Conservation (phyloP, 352 stramenopile species). For the Phytophthora citricola region DNA sequence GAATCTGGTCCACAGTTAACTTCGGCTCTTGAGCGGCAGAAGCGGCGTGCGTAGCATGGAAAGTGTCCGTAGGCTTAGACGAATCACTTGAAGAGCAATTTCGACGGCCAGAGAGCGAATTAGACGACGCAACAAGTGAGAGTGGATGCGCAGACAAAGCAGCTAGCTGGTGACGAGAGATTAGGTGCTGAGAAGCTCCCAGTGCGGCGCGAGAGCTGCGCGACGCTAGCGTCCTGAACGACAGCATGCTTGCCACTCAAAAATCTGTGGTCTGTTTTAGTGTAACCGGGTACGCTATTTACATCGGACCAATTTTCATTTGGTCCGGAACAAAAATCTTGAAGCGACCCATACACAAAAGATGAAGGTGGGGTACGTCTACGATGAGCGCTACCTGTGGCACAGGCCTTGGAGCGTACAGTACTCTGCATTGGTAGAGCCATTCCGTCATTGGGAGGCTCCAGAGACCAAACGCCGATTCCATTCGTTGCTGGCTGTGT, state of each 20-base stretch:
- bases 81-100: conserved; percentile 29
- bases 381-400: conserved; percentile 85
- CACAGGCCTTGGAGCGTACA: conserved; percentile 64
- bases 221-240: conserved; percentile 16
- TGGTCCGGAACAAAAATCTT: conserved; percentile 4
- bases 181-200: not conserved
- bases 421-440: conserved; percentile 60
- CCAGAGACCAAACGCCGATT: conserved; percentile 84
- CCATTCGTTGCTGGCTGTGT: conserved; percentile 80
- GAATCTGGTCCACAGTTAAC: conserved; percentile 63
- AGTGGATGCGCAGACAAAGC: conserved; percentile 10
- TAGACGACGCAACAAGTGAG: not conserved
- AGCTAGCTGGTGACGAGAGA: conserved; percentile 11
- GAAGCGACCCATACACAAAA: not conserved
- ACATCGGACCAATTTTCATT: too few species aligned
- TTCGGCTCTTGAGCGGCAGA: conserved; percentile 2
- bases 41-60: not conserved
- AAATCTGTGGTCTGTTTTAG: conserved; percentile 3
- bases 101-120: conserved; percentile 18
- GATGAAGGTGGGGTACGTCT: conserved; percentile 72
- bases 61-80: not conserved
- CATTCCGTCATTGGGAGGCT: conserved; percentile 81
- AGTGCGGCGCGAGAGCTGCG: conserved; percentile 22
- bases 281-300: too few species aligned
- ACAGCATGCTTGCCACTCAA: conserved; percentile 42